Evolutionary conservation across 75 land plant genomes (phyloP).

Genomic region (Cryptomeria japonica): DNA sequence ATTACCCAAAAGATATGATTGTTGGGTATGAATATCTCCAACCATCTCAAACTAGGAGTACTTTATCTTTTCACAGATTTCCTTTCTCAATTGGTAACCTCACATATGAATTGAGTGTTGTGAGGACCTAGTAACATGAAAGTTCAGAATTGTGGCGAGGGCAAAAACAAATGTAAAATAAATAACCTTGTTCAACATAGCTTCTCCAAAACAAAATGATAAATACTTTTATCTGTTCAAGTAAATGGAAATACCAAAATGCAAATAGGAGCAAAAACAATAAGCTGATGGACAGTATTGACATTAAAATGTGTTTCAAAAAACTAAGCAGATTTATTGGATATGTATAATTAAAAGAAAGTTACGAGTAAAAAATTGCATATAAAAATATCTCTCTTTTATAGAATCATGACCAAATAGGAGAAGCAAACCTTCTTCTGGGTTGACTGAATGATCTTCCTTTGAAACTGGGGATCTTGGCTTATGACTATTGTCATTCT

Average conservation of each 20-base stretch:
- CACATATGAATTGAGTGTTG: background rate
- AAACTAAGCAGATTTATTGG: background rate
- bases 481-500: background rate
- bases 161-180: background rate
- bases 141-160: background rate
- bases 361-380: background rate
- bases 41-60: background rate
- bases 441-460: background rate
- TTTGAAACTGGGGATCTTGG: background rate
- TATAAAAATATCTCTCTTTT: background rate
- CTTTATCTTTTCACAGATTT: background rate
- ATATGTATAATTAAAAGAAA: background rate
- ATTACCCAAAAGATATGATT: background rate
- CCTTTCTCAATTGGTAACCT: background rate
- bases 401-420: background rate
- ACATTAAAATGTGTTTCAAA: background rate
- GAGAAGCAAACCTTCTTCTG: background rate
- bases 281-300: background rate
- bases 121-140: background rate
- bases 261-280: background rate
- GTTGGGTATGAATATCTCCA: background rate
- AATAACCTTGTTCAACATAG: background rate
- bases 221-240: background rate
- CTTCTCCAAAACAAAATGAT: background rate
- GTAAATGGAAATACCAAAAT: background rate